Percentiles rank a stretch among this genome's conserved stretches.
Conservation (phyloP, 768 basidiomycete species). For the Amanita brunnescens region DNA sequence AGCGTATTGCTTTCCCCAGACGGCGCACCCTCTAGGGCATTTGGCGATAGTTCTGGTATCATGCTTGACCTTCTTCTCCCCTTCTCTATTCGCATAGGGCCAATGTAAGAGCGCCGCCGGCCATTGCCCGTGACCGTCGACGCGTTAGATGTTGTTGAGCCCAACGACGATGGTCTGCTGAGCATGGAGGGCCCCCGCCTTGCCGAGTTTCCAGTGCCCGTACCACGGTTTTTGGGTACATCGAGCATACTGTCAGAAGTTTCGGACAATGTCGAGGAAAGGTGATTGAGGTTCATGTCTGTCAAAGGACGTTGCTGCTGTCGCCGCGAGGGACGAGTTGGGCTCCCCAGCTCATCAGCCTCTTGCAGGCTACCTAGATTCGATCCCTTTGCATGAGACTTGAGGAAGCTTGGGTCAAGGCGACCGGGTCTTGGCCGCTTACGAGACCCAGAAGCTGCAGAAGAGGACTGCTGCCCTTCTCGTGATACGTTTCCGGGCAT, state of each 20-base stretch:
- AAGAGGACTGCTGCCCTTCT: slow-evolving; percentile 28
- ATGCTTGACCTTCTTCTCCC: slow-evolving; percentile 68
- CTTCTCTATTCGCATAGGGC: slow-evolving; percentile 69
- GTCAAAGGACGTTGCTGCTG: slow-evolving; percentile 37
- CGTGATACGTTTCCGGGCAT: neutral
- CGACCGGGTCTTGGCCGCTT: slow-evolving; percentile 56
- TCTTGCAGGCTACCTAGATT: slow-evolving; percentile 60
- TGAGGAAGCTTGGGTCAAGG: slow-evolving; percentile 63
- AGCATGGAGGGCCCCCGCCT: slow-evolving; percentile 46
- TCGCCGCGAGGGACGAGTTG: slow-evolving; percentile 17
- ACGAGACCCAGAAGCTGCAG: slow-evolving; percentile 20
- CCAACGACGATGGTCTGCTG: slow-evolving; percentile 18
- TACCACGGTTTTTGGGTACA: slow-evolving; percentile 32
- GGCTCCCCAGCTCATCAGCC: slow-evolving; percentile 49
- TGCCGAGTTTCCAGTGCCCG: slow-evolving; percentile 32
- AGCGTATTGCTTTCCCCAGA: slow-evolving; percentile 16
- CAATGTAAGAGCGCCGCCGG: slow-evolving; percentile 60
- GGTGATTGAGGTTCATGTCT: slow-evolving; percentile 60
- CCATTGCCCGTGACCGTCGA: neutral
- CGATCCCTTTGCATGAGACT: slow-evolving; percentile 36
- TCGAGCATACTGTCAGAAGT: slow-evolving; percentile 20
- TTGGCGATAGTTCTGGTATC: slow-evolving; percentile 62
- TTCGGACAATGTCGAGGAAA: slow-evolving; percentile 21
- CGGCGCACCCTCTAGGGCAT: slow-evolving; percentile 26
- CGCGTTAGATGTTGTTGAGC: slow-evolving; percentile 15